phyloP scores from a whole-genome alignment of 441 rosid genomes.

The Bocquillonia castaneifolia region DNA sequence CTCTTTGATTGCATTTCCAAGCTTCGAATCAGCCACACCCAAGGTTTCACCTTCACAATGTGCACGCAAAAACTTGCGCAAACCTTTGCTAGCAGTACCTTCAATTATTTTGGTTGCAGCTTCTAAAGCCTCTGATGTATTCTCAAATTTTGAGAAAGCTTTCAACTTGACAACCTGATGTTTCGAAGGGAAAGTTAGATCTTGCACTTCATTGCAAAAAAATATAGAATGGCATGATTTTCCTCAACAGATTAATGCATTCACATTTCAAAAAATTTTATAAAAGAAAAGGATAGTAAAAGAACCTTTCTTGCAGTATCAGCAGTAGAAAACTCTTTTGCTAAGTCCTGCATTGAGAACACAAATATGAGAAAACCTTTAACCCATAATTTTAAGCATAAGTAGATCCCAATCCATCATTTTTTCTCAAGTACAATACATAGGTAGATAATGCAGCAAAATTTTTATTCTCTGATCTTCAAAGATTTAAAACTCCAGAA shows the following conservation, averaged over 20 bases:
- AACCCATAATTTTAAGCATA: not conserved
- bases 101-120: conserved; percentile 66
- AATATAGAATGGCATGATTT: not conserved
- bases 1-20: conserved; percentile 88
- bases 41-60: conserved; percentile 66
- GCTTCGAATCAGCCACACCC: conserved; percentile 87
- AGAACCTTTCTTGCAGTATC: conserved; percentile 67
- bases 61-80: conserved; percentile 62
- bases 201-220: not conserved
- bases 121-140: conserved; percentile 83
- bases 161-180: conserved; percentile 64
- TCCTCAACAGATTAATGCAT: too few species aligned
- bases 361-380: not conserved
- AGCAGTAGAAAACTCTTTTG: conserved; percentile 49
- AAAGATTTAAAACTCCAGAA: not conserved
- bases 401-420: not conserved
- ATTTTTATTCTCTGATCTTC: not conserved
- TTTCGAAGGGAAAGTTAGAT: not conserved
- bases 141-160: conserved; percentile 82
- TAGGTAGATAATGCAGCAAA: not conserved
- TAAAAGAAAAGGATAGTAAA: not conserved
- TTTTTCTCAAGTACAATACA: not conserved
- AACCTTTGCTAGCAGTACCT: conserved; percentile 60
- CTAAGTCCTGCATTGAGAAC: conserved; percentile 47
- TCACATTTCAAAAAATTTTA: not conserved